These are phyloP conservation scores for Parafenestella ontariensis DNA, from an alignment of 2,329 filamentous ascomycete species.

Conservation along the genomic window DNA sequence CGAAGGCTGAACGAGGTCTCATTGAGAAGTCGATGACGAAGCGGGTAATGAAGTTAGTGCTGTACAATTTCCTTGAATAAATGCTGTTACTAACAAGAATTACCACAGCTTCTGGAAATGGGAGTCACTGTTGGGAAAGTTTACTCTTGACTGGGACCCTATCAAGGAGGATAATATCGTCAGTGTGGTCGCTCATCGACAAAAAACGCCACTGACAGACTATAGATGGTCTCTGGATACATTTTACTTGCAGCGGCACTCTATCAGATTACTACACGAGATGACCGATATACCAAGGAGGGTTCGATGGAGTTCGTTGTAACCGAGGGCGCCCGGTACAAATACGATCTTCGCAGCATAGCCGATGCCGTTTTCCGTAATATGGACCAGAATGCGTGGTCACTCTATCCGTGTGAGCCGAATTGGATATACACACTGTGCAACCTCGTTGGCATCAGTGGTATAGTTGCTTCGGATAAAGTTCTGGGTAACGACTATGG, in stretches of 20 bases:
- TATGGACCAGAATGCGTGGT: constrained; percentile 14
- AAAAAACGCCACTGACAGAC: neutral
- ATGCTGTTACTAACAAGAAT: neutral
- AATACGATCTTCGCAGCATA: constrained; percentile 18
- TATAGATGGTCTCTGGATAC: constrained; percentile 24
- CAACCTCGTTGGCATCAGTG: constrained; percentile 21
- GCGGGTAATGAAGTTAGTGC: constrained; percentile 13
- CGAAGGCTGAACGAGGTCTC: constrained; percentile 8
- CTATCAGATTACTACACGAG: constrained; percentile 17
- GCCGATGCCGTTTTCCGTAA: constrained; percentile 18
- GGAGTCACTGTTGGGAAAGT: constrained; percentile 22
- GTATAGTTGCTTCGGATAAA: constrained; percentile 14
- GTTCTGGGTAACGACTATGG: constrained; percentile 13
- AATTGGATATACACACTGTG: constrained; percentile 28
- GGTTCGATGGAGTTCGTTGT: constrained; percentile 19
- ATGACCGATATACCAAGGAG: constrained; percentile 16
- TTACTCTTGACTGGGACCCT: constrained; percentile 24
- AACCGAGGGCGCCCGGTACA: constrained; percentile 13
- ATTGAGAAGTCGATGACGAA: constrained; percentile 23
- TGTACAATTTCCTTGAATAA: neutral
- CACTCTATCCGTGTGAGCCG: constrained; percentile 27
- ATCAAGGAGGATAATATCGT: constrained; percentile 20
- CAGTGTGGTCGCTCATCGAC: neutral
- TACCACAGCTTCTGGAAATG: constrained; percentile 21
- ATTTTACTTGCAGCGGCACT: constrained; percentile 13